These are phyloP conservation scores for Fusarium sp. DNA, from an alignment of 2,329 filamentous ascomycete species.

Conservation along the genomic window DNA sequence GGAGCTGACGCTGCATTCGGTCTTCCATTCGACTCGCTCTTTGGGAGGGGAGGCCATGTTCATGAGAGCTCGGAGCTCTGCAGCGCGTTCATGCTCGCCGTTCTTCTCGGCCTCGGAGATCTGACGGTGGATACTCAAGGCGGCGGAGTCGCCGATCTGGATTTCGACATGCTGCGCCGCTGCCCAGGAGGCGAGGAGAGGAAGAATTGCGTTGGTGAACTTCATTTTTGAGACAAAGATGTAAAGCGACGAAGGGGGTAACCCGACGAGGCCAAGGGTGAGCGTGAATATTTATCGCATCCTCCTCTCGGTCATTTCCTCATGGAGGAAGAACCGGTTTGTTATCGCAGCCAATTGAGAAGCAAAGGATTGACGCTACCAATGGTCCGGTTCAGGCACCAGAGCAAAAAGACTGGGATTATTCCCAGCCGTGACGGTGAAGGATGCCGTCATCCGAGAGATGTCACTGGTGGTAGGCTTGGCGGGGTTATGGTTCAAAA, in stretches of 20 bases:
- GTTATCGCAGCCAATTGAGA: conserved; percentile 1
- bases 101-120: conserved; percentile 1
- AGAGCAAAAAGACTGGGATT: background rate
- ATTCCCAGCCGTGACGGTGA: background rate
- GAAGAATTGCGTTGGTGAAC: background rate
- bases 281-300: conserved; percentile 4
- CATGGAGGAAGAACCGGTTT: background rate
- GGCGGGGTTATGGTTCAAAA: background rate
- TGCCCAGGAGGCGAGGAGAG: conserved; percentile 10
- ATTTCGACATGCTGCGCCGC: conserved; percentile 25
- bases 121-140: background rate
- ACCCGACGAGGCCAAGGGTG: background rate
- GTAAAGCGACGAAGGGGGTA: background rate
- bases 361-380: background rate
- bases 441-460: background rate
- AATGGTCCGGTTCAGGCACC: background rate
- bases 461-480: background rate
- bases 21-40: background rate
- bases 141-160: conserved; percentile 12
- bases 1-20: conserved; percentile 17
- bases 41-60: background rate
- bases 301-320: conserved; percentile 5
- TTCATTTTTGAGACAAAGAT: conserved; percentile 8
- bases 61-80: background rate
- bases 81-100: conserved; percentile 10